Evolutionary conservation across 371 early-diverging fungal species (phyloP), one percentile per base, ranked within the genome.

Genomic region (Apophysomyces trapeziformis): DNA sequence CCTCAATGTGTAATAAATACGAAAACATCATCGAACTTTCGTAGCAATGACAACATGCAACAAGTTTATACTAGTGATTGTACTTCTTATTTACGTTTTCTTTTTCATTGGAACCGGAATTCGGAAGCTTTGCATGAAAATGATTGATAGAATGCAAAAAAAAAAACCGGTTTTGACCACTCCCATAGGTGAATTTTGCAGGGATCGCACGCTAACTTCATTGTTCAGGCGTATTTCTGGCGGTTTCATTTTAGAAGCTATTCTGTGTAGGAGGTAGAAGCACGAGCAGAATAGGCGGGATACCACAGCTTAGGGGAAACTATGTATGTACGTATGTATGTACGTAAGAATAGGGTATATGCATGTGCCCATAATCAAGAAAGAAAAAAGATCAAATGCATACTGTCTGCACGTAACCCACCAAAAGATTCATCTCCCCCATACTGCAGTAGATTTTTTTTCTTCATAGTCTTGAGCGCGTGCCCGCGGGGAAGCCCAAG

Each of bases 211-310:
- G 18, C 21, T 50, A 50, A 26, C 21, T 50, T 50, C 54, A 50
- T 50, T 50, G 21, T 50, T 26, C 9, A 50, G 21, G 9, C 7
- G 21, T 50, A 26, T 16, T 21, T 50, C 16, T 50, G 21, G 54
- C 54, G 54, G 54, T 21, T 50, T 50, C 54, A 50, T 50, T 50
- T 50, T 5, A 26, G 54, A 50, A 50, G 7, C 11, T 26, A 21
- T 16, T n/a, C 21, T 50, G 54, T 5, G 54, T 18, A 50, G 54
- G 54, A 50, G 32, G 54, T 21, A 50, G 21, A 11, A 50, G 21
- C 54, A 50, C 54, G 21, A 50, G 54, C 54, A 50, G 54, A 50
- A 21, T 26, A 50, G 54, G 54, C 54, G 54, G 54, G 54, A 50
- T 26, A 21, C 8, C 21, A 18, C n/a, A 41, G 11, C 4, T 50